A percentile compares a stretch with the other conserved stretches of the same genome.
Conservation (phyloP, 345 rosid genomes). For the Bruguiera sexangula region DNA sequence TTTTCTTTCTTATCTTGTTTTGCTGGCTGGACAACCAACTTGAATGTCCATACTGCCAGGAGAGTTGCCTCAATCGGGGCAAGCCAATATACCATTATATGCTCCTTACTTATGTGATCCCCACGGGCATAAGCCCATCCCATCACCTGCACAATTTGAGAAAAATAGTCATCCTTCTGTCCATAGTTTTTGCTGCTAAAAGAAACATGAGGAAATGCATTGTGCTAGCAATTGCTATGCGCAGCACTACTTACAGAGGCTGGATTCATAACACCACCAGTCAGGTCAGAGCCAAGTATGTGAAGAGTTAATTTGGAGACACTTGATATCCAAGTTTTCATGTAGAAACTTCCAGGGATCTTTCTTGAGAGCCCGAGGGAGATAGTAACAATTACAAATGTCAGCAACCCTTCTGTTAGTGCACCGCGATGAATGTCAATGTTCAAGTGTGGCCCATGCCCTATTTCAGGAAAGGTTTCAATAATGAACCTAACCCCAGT, state of each 20-base stretch:
- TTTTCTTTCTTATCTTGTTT: slow-evolving; percentile 10
- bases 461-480: slow-evolving; percentile 60
- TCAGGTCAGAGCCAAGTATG: neutral
- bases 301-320: neutral
- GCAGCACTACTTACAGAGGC: slow-evolving; percentile 47
- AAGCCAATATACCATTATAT: slow-evolving; percentile 88
- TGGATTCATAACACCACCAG: neutral
- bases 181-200: neutral
- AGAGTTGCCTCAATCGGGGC: slow-evolving; percentile 82
- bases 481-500: slow-evolving; percentile 63
- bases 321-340: slow-evolving; percentile 16
- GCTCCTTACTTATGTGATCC: slow-evolving; percentile 92
- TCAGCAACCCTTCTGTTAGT: slow-evolving; percentile 74
- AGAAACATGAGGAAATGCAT: neutral
- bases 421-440: slow-evolving; percentile 78
- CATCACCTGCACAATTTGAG: slow-evolving; percentile 55
- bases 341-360: slow-evolving; percentile 51
- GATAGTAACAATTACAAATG: slow-evolving; percentile 65
- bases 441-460: slow-evolving; percentile 64
- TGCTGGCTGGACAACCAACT: slow-evolving; percentile 26
- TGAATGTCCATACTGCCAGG: slow-evolving; percentile 75
- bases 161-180: neutral
- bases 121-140: slow-evolving; percentile 99
- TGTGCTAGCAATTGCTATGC: neutral
- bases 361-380: slow-evolving; percentile 69